phyloP scores from a whole-genome alignment of 306 rosid species.

The Betula pendula region DNA sequence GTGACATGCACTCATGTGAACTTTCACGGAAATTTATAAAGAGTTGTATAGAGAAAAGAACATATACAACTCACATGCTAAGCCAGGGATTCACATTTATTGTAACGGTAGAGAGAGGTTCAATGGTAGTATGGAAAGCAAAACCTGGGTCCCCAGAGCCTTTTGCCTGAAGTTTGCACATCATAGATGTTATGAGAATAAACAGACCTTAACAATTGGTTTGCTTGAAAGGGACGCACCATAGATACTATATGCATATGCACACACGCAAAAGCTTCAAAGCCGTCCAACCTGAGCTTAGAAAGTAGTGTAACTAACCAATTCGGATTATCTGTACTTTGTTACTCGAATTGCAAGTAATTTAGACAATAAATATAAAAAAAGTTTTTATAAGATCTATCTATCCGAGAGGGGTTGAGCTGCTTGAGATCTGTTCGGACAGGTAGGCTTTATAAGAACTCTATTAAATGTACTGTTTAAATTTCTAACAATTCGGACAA shows the following conservation, averaged over 20 bases:
- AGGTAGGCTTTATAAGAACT: too few species aligned
- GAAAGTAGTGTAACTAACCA: too few species aligned
- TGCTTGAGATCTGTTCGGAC: not conserved
- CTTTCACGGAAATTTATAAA: too few species aligned
- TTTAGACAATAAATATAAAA: not conserved
- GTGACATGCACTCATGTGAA: too few species aligned
- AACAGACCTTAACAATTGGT: conserved; percentile 40
- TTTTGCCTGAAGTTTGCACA: not conserved
- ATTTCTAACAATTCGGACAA: too few species aligned
- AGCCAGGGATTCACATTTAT: not conserved
- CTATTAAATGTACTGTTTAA: too few species aligned
- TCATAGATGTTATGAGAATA: conserved; percentile 27
- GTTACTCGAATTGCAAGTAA: too few species aligned
- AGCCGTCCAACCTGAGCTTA: conserved; percentile 13
- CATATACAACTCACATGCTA: too few species aligned
- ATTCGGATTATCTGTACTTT: too few species aligned
- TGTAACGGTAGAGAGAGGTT: not conserved
- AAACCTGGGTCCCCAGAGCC: not conserved
- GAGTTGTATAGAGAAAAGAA: too few species aligned
- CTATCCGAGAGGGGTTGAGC: too few species aligned
- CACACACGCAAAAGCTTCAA: not conserved
- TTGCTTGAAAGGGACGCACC: conserved; percentile 33
- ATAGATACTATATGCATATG: not conserved
- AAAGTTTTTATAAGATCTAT: too few species aligned
- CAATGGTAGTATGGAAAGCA: not conserved